Evolutionary conservation across 139 green algal genomes (phyloP).

Genomic region (Bryopsis sp.): DNA sequence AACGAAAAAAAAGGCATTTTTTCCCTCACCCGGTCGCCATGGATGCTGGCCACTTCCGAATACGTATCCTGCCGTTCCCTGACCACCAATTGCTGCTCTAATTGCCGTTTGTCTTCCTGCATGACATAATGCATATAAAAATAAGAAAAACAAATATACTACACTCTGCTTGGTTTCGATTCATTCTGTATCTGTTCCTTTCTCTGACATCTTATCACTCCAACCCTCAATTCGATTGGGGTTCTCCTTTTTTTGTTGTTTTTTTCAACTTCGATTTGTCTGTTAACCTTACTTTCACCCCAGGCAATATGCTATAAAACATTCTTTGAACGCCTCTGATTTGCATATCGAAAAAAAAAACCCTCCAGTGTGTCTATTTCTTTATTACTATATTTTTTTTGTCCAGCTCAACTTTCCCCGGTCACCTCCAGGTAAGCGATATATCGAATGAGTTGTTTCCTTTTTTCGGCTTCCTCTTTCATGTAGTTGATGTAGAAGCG

Average conservation of each 20-base stretch:
- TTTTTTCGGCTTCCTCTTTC: conserved; percentile 43
- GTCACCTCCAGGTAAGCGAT: conserved; percentile 43
- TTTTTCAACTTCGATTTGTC: no score
- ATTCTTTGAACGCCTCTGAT: no score
- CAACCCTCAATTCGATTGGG: no score
- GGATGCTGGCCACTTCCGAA: not conserved
- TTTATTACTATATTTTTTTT: no score
- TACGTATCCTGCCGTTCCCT: not conserved
- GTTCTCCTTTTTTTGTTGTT: no score
- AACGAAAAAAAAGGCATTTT: not conserved
- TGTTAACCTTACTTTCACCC: no score
- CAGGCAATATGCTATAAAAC: no score
- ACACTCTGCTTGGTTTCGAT: no score
- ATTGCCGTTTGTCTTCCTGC: conserved; percentile 49
- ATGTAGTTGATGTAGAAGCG: conserved; percentile 32
- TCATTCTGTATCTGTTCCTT: no score
- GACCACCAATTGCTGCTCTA: conserved; percentile 50
- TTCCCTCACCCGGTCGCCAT: not conserved
- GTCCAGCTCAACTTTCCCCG: not conserved
- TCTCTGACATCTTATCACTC: no score
- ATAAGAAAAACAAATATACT: conserved; percentile 2
- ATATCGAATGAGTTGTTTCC: conserved; percentile 37
- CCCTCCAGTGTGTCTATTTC: no score
- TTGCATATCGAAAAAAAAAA: not conserved
- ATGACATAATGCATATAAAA: not conserved